phyloP scores from a whole-genome alignment of 208 protist genomes.

The Porcisia deanei region DNA sequence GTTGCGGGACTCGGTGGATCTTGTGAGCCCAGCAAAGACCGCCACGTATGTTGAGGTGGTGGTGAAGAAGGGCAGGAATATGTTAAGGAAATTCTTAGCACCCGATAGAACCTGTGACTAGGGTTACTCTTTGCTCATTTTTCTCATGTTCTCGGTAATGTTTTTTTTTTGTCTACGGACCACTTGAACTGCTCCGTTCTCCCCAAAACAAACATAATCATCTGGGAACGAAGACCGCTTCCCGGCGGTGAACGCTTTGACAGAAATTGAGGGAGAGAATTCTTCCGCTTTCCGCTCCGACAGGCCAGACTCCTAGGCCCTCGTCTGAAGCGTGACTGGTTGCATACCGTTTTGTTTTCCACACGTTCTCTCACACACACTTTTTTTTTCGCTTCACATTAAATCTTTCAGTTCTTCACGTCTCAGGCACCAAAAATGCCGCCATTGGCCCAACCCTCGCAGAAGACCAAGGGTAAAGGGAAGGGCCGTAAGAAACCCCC shows the following conservation, averaged over 20 bases:
- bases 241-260: background rate
- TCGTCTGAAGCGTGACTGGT: background rate
- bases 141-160: conserved; percentile 1
- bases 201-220: background rate
- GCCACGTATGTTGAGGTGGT: conserved; percentile 57
- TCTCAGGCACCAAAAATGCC: conserved; percentile 12
- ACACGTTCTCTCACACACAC: background rate
- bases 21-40: conserved; percentile 51
- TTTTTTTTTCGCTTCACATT: background rate
- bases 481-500: conserved; percentile 33
- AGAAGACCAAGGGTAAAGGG: conserved; percentile 36
- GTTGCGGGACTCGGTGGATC: conserved; percentile 56
- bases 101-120: conserved; percentile 11
- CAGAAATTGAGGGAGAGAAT: background rate
- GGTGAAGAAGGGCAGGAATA: conserved; percentile 31
- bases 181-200: background rate
- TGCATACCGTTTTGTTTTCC: background rate
- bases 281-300: background rate
- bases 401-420: background rate
- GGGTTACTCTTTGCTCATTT: conserved; percentile 9
- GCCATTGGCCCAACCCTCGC: conserved; percentile 1
- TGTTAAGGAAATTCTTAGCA: conserved; percentile 28
- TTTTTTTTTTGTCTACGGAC: background rate
- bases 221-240: background rate
- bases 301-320: background rate